Evolutionary conservation across 1,139 yeast genomes (phyloP).

Genomic region (Geotrichum aggregatum): DNA sequence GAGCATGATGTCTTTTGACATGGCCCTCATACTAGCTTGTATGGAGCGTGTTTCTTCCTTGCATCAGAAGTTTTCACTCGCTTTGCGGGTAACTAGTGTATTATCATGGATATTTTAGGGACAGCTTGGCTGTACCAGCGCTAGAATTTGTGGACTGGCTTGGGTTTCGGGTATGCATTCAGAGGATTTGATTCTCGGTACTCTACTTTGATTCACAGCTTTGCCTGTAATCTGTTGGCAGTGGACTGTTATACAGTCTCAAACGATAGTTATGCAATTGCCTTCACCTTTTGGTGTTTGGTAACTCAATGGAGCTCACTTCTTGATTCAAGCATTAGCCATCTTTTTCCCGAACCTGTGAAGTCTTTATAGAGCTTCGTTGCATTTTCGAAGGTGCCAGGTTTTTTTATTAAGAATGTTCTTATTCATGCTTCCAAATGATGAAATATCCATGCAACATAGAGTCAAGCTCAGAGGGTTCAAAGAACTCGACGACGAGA

Average conservation of each 20-base stretch:
- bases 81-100: slow-evolving; percentile 1
- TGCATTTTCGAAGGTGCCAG: slow-evolving; percentile 19
- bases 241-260: slow-evolving; percentile 15
- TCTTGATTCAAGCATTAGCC: slow-evolving; percentile 15
- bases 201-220: slow-evolving; percentile 7
- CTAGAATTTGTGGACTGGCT: not conserved
- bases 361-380: slow-evolving; percentile 8
- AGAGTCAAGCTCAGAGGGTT: slow-evolving; percentile 22
- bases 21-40: not conserved
- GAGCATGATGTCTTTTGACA: slow-evolving; percentile 10
- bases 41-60: slow-evolving; percentile 9
- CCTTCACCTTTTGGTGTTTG: slow-evolving; percentile 4
- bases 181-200: not conserved
- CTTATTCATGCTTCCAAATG: slow-evolving; percentile 9
- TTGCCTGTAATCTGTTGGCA: slow-evolving; percentile 15
- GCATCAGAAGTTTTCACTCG: slow-evolving; percentile 1
- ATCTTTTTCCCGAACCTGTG: slow-evolving; percentile 16
- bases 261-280: slow-evolving; percentile 23
- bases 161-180: not conserved
- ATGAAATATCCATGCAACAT: slow-evolving; percentile 22
- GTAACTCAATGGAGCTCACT: slow-evolving; percentile 23
- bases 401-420: not conserved
- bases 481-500: slow-evolving; percentile 19
- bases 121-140: not conserved
- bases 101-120: slow-evolving; percentile 1